Conservation (phyloP, 2,329 filamentous ascomycete genomes). For the Coleophoma crateriformis region DNA sequence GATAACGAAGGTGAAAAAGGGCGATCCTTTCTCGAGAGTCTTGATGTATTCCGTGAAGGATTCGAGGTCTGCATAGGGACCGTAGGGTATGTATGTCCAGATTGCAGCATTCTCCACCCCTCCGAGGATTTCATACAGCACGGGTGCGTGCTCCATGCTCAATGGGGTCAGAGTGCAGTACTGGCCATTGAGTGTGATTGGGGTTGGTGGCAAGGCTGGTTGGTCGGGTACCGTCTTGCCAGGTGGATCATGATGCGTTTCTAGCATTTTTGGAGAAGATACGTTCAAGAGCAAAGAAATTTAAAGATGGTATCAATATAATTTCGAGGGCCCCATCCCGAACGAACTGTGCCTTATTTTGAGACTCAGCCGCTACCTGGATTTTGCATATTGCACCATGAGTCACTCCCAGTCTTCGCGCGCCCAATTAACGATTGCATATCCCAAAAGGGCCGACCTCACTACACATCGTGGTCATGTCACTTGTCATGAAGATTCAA, state of each 20-base stretch:
- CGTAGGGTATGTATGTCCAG: slow-evolving; percentile 36
- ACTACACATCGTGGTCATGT: too few species aligned
- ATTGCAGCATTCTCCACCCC: slow-evolving; percentile 19
- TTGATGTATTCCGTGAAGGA: slow-evolving; percentile 25
- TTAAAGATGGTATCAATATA: not conserved
- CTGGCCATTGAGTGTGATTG: slow-evolving; percentile 6
- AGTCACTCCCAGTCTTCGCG: too few species aligned
- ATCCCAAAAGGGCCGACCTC: too few species aligned
- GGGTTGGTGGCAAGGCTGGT: slow-evolving; percentile 2
- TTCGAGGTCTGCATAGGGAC: slow-evolving; percentile 26
- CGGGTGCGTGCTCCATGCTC: slow-evolving; percentile 6
- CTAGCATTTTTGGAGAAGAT: not conserved
- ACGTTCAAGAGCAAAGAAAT: not conserved
- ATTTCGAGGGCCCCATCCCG: too few species aligned
- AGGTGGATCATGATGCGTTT: not conserved
- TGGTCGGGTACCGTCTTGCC: not conserved
- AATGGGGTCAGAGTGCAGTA: slow-evolving; percentile 15
- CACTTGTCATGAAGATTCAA: too few species aligned
- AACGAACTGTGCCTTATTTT: too few species aligned
- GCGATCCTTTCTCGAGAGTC: slow-evolving; percentile 18
- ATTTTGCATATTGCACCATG: too few species aligned
- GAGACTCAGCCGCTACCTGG: too few species aligned
- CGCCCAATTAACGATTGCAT: too few species aligned
- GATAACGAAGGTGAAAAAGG: slow-evolving; percentile 39
- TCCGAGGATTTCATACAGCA: slow-evolving; percentile 15